Evolutionary conservation across 140 eudicot genomes (phyloP), one percentile per base, ranked within the genome.

Genomic region (Erigeron philadelphicus): DNA sequence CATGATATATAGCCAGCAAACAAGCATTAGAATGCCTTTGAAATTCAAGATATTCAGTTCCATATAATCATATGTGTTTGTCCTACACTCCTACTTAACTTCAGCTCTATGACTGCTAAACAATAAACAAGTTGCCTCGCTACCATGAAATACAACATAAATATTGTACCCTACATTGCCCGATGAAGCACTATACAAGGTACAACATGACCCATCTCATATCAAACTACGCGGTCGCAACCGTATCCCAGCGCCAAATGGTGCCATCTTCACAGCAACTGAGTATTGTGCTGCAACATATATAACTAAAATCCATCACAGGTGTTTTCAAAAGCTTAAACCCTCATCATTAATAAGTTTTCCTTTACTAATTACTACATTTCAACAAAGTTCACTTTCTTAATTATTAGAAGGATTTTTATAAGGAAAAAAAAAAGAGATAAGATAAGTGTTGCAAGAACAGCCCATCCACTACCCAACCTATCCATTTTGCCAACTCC

Each of bases 161-260:
- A n/a, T 72, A 62, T 17, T 44, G 60, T 4, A 19, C 6, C 60
- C 56, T 25, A 25, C 56, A 11, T 66, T 56, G 66, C 19, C 60
- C 13, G 53, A 56, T 56, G 13, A 55, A 61, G 13, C 42, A 42
- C 63, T 61, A 62, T 23, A 70, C 75, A 56, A 64, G 72, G 47
- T 64, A 66, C 46, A 59, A 9, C n/a, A 67, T 48, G 61, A 7
- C 19, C 19, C 7, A 18, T 70, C 43, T 64, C n/a, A 60, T 59
- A 59, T 7, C 49, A 68, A 48, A 46, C 69, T 81, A 85, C 8
- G 85, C 64, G 17, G 88, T 79, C 43, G 97, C 85, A 19, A 89
- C 95, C 0, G 83, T 83, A 80, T 94, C 99, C 99, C 99, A 94
- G 16, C 99, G 96, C 99, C 99, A 94, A 41, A 94, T 89, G 1